Evolutionary conservation across 805 yeast genomes (phyloP), one percentile per base, ranked within the genome.

Genomic region (Candida ulmi): DNA sequence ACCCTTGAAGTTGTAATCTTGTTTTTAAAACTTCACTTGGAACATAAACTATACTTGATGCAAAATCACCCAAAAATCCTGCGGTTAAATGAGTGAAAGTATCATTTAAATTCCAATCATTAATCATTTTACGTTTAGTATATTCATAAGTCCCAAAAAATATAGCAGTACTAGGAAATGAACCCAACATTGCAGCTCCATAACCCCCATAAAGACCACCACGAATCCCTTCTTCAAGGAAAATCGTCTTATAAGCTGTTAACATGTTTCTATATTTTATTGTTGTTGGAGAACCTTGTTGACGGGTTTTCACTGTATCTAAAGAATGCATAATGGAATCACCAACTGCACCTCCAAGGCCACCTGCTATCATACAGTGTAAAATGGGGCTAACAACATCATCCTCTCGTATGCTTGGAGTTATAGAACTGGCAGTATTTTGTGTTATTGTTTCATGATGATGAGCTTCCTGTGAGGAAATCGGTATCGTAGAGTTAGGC

Each of bases 21-120:
- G 99, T 88, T 59, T 93, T 93, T 39, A 93, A 63, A 8, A 93
- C 98, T 58, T 93, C 99, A 23, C 90, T 79, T 6, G 99, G 99
- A 9, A 93, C 99, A 52, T 91, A 93, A 27, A 87, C 80, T 7
- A 93, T 60, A 50, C 95, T 83, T 17, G 93, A 83, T 4, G 87
- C 90, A 42, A 93, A 72, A 60, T 93, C 99, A 21, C 98, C 99
- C n/a, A 90, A 51, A 39, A 93, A 79, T 0, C 99, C 99, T 2
- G 96, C 90, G 1, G 78, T 65, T 37, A 93, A 69, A 57, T 87
- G 91, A 8, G 95, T 67, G 11, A 83, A 48, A 0, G 96, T 86
- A 44, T 88, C 96, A 51, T 88, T 86, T 8, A 83, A 47, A 8
- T 74, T 71, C 53, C 68, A 76, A 24, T 77, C 80, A 39, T 74